These are phyloP conservation scores for Cyclostephanos invisitatus DNA, from an alignment of 108 stramenopile species.

Conservation along the genomic window DNA sequence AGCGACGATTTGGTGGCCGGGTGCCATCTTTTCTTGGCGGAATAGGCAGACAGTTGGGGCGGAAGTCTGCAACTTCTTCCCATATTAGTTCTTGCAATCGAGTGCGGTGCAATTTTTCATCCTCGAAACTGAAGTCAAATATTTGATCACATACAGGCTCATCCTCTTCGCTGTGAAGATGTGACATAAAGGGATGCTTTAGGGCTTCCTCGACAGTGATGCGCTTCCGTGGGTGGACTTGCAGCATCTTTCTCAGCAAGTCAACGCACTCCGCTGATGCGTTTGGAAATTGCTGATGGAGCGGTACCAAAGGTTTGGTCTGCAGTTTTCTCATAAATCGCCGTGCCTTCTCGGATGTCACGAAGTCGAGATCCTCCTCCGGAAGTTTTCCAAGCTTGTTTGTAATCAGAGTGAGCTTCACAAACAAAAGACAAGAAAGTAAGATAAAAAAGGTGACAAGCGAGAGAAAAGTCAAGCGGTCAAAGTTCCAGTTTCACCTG, in stretches of 20 bases:
- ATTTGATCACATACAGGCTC: constrained; percentile 69
- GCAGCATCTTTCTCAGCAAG: constrained; percentile 88
- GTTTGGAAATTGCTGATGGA: constrained; percentile 72
- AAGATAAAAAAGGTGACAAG: background rate
- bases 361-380: constrained; percentile 92
- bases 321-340: constrained; percentile 90
- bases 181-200: constrained; percentile 90
- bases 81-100: constrained; percentile 88
- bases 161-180: constrained; percentile 83
- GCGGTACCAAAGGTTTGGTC: constrained; percentile 58
- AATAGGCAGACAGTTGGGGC: constrained; percentile 77
- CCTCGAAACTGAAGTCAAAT: constrained; percentile 89
- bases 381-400: constrained; percentile 92
- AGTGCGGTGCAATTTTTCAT: constrained; percentile 76
- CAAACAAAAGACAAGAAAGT: constrained; percentile 2
- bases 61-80: constrained; percentile 88
- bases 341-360: constrained; percentile 91
- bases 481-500: constrained; percentile 76
- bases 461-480: background rate
- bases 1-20: constrained; percentile 45
- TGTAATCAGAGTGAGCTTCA: constrained; percentile 79
- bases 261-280: constrained; percentile 88
- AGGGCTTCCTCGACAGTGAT: constrained; percentile 91
- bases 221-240: constrained; percentile 88
- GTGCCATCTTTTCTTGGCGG: constrained; percentile 56